Evolutionary conservation across 306 rosid genomes (phyloP).

Genomic region (Argentina anserina): DNA sequence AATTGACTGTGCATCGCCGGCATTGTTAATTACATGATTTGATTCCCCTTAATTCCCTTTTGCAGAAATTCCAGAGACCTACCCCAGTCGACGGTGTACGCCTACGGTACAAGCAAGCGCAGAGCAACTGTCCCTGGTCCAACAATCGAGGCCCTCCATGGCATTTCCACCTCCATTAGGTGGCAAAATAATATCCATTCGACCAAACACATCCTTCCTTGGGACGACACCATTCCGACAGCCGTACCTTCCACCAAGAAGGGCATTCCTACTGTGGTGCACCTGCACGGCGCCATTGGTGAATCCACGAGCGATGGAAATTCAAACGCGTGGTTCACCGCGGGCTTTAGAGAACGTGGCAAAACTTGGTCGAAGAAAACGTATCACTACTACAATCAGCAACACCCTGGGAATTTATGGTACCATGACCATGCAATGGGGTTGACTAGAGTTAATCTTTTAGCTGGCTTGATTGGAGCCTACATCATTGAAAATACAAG

Average conservation of each 20-base stretch:
- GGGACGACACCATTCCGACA: slow-evolving; percentile 72
- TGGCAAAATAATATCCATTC: slow-evolving; percentile 73
- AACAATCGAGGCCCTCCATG: slow-evolving; percentile 57
- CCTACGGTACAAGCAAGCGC: slow-evolving; percentile 41
- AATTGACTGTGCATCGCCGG: background rate
- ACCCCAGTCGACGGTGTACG: slow-evolving; percentile 59
- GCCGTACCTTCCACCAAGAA: slow-evolving; percentile 28
- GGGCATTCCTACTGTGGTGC: slow-evolving; percentile 78
- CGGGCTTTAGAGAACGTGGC: slow-evolving; percentile 33
- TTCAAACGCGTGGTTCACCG: slow-evolving; percentile 66
- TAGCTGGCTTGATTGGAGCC: slow-evolving; percentile 65
- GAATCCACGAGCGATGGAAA: slow-evolving; percentile 69
- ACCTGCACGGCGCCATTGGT: slow-evolving; percentile 71
- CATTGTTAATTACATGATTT: background rate
- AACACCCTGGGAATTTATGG: slow-evolving; percentile 81
- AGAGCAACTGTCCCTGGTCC: slow-evolving; percentile 83
- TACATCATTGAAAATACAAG: too few relatives aligned
- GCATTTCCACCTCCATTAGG: slow-evolving; percentile 48
- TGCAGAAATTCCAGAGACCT: slow-evolving; percentile 85
- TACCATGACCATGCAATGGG: slow-evolving; percentile 91
- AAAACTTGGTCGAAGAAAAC: slow-evolving; percentile 45
- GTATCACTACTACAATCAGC: slow-evolving; percentile 54
- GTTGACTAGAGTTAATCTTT: slow-evolving; percentile 65
- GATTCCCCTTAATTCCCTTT: background rate
- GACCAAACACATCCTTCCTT: slow-evolving; percentile 69